Conservation (phyloP, 148 eudicot genomes). For the Fallopia convolvulus region DNA sequence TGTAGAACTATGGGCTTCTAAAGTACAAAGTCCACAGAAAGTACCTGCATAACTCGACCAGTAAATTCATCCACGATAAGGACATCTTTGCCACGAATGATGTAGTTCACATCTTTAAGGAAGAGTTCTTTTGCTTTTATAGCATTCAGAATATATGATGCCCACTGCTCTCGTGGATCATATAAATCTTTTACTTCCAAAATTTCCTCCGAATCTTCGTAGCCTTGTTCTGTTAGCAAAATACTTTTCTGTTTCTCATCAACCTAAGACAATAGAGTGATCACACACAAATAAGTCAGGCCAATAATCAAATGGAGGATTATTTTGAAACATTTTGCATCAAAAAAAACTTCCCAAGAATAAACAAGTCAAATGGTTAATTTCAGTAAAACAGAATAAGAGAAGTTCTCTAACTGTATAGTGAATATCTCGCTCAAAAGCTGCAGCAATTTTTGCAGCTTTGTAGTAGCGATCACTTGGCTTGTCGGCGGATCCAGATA, state of each 20-base stretch:
- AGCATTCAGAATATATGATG: slow-evolving; percentile 84
- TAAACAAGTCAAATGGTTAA: background rate
- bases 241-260: slow-evolving; percentile 95
- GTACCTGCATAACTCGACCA: slow-evolving; percentile 99
- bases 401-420: slow-evolving; percentile 55
- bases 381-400: background rate
- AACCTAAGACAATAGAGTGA: slow-evolving; percentile 49
- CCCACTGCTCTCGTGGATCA: slow-evolving; percentile 99
- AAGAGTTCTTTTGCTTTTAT: slow-evolving; percentile 95
- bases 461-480: slow-evolving; percentile 97
- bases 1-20: background rate
- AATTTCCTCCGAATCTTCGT: slow-evolving; percentile 98
- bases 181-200: slow-evolving; percentile 87
- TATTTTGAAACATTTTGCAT: background rate
- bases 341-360: background rate
- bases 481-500: slow-evolving; percentile 97
- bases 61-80: slow-evolving; percentile 98
- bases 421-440: slow-evolving; percentile 92
- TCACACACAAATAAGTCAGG: background rate
- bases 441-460: slow-evolving; percentile 95
- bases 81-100: slow-evolving; percentile 87
- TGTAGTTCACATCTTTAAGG: slow-evolving; percentile 88
- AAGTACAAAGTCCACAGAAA: background rate
- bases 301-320: background rate
- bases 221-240: slow-evolving; percentile 94